These are phyloP conservation scores for Tuber indicum DNA, from an alignment of 495 filamentous ascomycete species.

Conservation along the genomic window DNA sequence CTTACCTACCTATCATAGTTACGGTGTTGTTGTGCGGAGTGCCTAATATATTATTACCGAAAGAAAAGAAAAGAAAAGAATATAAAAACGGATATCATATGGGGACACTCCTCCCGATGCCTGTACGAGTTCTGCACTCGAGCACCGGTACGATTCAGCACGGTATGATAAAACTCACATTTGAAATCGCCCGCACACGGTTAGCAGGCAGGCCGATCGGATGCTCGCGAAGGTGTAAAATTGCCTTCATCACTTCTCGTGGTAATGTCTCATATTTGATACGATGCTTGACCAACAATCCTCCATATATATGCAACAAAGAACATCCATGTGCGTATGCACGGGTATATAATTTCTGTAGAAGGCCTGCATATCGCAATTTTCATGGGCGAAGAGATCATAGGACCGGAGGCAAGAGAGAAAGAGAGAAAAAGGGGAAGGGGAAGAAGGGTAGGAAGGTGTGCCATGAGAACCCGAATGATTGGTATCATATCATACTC, in stretches of 20 bases:
- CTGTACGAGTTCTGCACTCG: neutral
- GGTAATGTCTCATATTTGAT: too few species aligned
- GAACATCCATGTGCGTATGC: neutral
- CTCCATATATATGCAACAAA: neutral
- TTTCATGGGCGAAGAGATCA: neutral
- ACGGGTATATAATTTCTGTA: neutral
- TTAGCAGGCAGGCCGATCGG: neutral
- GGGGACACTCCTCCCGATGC: neutral
- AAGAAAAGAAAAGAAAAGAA: neutral
- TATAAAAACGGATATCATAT: neutral
- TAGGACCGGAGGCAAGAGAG: neutral
- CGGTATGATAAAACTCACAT: neutral
- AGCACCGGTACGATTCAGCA: neutral
- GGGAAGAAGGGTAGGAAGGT: neutral
- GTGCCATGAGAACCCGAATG: too few species aligned
- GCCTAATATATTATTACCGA: neutral
- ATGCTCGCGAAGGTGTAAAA: neutral
- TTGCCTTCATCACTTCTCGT: too few species aligned
- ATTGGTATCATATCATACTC: too few species aligned
- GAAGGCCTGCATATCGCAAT: neutral
- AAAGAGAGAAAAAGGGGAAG: neutral
- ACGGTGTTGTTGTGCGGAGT: neutral
- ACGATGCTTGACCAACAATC: neutral
- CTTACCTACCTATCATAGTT: neutral
- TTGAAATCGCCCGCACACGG: neutral